These are phyloP conservation scores for Viola pubescens DNA, from an alignment of 441 rosid species.

Conservation along the genomic window DNA sequence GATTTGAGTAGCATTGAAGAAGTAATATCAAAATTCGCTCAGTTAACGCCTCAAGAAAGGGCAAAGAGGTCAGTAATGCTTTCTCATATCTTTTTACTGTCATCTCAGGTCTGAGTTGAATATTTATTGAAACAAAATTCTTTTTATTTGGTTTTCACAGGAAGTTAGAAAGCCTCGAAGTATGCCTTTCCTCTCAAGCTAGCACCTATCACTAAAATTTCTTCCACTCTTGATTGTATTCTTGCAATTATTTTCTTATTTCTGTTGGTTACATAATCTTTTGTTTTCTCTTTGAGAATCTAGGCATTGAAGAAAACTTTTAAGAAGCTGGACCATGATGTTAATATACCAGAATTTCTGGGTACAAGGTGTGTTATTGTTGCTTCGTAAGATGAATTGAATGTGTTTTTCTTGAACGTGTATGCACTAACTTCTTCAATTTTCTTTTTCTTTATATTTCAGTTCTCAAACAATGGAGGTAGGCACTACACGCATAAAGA, in stretches of 20 bases:
- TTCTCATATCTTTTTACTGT: not conserved
- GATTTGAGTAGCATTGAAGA: conserved; percentile 51
- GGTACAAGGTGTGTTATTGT: conserved; percentile 44
- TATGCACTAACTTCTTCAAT: conserved; percentile 14
- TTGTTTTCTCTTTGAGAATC: conserved; percentile 37
- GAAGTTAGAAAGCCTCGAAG: conserved; percentile 81
- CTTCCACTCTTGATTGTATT: conserved; percentile 1
- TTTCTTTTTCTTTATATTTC: conserved; percentile 23
- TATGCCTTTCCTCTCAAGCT: conserved; percentile 30
- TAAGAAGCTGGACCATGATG: conserved; percentile 72
- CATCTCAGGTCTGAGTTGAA: conserved; percentile 7
- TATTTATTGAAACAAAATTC: conserved; percentile 2
- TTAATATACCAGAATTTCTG: conserved; percentile 62
- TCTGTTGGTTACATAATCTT: conserved; percentile 6
- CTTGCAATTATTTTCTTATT: not conserved
- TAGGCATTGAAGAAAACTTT: conserved; percentile 75
- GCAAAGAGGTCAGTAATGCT: conserved; percentile 47
- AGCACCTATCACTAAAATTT: conserved; percentile 1
- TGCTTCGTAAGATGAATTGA: not conserved
- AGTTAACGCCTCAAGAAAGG: conserved; percentile 68
- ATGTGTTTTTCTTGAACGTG: not conserved
- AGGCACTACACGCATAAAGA: conserved; percentile 8
- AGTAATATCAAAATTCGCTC: conserved; percentile 61
- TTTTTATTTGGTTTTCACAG: conserved; percentile 37
- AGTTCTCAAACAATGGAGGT: conserved; percentile 71